Evolutionary conservation across 1,139 yeast genomes (phyloP).

Genomic region (Blastobotrys illinoisensis): DNA sequence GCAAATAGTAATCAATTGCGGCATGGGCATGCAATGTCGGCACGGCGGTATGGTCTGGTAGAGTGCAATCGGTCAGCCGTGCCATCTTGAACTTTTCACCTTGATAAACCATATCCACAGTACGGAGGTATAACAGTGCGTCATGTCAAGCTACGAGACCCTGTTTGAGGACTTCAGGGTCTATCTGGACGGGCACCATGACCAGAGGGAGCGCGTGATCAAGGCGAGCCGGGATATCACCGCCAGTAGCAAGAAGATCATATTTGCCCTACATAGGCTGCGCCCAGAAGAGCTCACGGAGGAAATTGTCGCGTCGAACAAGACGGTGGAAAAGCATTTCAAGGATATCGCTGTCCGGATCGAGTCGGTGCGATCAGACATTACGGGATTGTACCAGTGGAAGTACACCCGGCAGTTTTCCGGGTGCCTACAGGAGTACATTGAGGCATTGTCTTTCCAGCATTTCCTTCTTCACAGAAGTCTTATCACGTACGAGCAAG

Average conservation of each 20-base stretch:
- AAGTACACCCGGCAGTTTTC: conserved; percentile 20
- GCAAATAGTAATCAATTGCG: too few species aligned
- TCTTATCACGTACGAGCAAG: conserved; percentile 15
- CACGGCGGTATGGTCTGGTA: too few species aligned
- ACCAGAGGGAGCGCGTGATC: conserved; percentile 37
- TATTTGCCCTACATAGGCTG: conserved; percentile 37
- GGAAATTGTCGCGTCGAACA: conserved; percentile 4
- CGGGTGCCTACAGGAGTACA: conserved; percentile 35
- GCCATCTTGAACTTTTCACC: neutral
- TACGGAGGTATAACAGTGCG: too few species aligned
- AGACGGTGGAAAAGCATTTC: conserved; percentile 9
- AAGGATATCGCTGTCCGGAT: conserved; percentile 11
- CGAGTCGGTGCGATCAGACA: conserved; percentile 13
- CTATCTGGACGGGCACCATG: conserved; percentile 30
- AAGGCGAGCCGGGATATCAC: conserved; percentile 38
- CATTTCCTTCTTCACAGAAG: conserved; percentile 25
- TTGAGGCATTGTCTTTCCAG: conserved; percentile 39
- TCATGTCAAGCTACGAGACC: neutral
- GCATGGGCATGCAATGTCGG: too few species aligned
- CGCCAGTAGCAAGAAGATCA: conserved; percentile 38
- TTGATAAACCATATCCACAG: neutral
- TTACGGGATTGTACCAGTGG: conserved; percentile 17
- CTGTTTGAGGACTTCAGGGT: conserved; percentile 6
- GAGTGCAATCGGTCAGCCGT: neutral
- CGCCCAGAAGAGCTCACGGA: neutral